phyloP scores from a whole-genome alignment of 768 basidiomycete genomes.

The Pilatotrama ljubarskyi region DNA sequence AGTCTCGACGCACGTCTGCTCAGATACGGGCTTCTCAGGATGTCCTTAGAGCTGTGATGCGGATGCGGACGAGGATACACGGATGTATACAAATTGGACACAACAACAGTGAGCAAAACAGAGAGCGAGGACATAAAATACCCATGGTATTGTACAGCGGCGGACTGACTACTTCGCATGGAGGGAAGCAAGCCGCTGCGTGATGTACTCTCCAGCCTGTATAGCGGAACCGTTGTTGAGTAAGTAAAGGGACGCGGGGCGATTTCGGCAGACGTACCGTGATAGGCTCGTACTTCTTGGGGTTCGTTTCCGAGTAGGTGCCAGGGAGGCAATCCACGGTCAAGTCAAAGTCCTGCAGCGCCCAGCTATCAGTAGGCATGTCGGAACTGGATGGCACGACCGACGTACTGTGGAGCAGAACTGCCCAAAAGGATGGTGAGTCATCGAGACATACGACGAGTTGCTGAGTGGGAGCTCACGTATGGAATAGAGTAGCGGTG shows the following conservation, averaged over 20 bases:
- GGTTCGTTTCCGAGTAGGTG: constrained; percentile 45
- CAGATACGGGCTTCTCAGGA: too few species aligned
- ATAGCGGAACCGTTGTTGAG: not conserved
- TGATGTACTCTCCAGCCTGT: constrained; percentile 7
- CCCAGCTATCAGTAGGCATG: too few species aligned
- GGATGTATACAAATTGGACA: too few species aligned
- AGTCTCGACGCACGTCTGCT: too few species aligned
- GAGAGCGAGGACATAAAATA: not conserved
- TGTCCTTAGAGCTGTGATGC: too few species aligned
- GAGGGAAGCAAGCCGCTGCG: not conserved
- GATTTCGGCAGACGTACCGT: constrained; percentile 14
- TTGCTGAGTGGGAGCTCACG: constrained; percentile 32
- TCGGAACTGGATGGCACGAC: too few species aligned
- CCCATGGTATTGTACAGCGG: not conserved
- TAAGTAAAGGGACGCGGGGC: too few species aligned
- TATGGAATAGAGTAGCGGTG: constrained; percentile 63
- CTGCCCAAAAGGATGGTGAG: constrained; percentile 23
- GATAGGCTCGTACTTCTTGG: constrained; percentile 53
- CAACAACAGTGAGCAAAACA: not conserved
- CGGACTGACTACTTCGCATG: not conserved
- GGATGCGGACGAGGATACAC: too few species aligned
- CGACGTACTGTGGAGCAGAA: constrained; percentile 38
- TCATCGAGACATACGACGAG: not conserved
- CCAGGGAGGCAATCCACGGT: constrained; percentile 52
- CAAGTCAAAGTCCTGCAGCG: constrained; percentile 21